A percentile compares a stretch with the other conserved stretches of the same genome.
These are phyloP conservation scores for Coemansia sp. DNA, from an alignment of 192 early-diverging fungal genomes.

Conservation along the genomic window DNA sequence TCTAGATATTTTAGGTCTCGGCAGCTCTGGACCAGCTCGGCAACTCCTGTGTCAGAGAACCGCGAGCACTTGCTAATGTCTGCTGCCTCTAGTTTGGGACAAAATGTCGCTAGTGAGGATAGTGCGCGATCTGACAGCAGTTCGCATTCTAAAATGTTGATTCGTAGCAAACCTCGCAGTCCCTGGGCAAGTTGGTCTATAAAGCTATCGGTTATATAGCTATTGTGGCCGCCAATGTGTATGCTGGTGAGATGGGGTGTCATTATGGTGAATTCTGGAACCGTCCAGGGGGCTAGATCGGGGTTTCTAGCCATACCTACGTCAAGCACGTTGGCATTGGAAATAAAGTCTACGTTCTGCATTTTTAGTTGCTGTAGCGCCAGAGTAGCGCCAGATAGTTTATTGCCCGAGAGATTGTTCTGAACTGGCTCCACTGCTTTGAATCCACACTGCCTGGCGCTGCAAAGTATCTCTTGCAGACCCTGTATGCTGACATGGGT, in stretches of 20 bases:
- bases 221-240: conserved; percentile 23
- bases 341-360: conserved; percentile 8
- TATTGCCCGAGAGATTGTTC: background rate
- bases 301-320: conserved; percentile 8
- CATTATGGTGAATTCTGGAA: conserved; percentile 13
- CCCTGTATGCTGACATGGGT: conserved; percentile 7
- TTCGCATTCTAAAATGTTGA: conserved; percentile 28
- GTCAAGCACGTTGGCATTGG: conserved; percentile 5
- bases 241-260: conserved; percentile 23
- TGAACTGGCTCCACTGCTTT: conserved; percentile 2
- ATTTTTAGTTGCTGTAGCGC: conserved; percentile 12
- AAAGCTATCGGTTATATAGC: conserved; percentile 24
- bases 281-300: background rate
- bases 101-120: conserved; percentile 23
- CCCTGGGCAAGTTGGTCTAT: conserved; percentile 15
- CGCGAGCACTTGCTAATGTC: conserved; percentile 26
- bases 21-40: conserved; percentile 25
- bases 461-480: background rate
- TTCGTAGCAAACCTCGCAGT: conserved; percentile 7
- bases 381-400: background rate
- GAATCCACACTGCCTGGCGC: conserved; percentile 4
- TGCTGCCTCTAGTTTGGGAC: conserved; percentile 13
- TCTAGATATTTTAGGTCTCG: conserved; percentile 13
- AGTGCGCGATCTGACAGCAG: conserved; percentile 13
- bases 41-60: conserved; percentile 24